Evolutionary conservation across 345 rosid species (phyloP), one percentile per base, ranked within the genome.

Genomic region (Hypericum androsaemum): DNA sequence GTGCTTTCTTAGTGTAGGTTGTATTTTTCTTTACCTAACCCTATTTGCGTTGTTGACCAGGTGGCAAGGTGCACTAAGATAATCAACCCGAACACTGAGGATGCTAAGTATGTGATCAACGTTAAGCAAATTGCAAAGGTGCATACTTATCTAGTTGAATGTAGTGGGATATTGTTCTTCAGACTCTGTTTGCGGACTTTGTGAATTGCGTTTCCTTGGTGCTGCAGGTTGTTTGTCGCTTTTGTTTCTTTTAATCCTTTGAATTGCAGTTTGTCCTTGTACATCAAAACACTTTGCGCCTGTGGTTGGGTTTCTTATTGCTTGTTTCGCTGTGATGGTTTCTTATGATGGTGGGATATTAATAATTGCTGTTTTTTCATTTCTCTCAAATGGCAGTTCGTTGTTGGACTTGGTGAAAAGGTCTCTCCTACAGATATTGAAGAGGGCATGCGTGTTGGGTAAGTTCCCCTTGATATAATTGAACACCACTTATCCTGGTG

Each of bases 391-490:
- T 43, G 62, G 52, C 79, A 90, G 95, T 92, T 92, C 72, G 96
- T 92, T 66, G 96, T 88, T 79, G 95, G 98, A 15, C 88, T 88
- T 41, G 96, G 98, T 7, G 98, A 92, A 72, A 92, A 92, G 67
- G 98, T 92, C 42, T 88, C 96, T 15, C 96, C 96, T 2, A 88
- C 96, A 42, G 96, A 88, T 41, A 88, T 92, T 12, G 98, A 92
- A 76, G 96, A 92, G 75, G 98, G 96, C 83, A 88, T 88, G 98
- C 81, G 96, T 35, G 95, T 88, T 0, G 98, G 98, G 98, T 92
- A 74, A 44, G 81, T 73, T 59, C 53, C 28, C 53, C 39, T 22
- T 1, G 32, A 22, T 22, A 22, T 22, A 22, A 22, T 22, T 22
- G 32, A 22, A 22, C 32, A 22, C 32, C 32, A 22, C 2, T 22